Evolutionary conservation across 306 rosid species (phyloP).

Genomic region (Corylus americana): DNA sequence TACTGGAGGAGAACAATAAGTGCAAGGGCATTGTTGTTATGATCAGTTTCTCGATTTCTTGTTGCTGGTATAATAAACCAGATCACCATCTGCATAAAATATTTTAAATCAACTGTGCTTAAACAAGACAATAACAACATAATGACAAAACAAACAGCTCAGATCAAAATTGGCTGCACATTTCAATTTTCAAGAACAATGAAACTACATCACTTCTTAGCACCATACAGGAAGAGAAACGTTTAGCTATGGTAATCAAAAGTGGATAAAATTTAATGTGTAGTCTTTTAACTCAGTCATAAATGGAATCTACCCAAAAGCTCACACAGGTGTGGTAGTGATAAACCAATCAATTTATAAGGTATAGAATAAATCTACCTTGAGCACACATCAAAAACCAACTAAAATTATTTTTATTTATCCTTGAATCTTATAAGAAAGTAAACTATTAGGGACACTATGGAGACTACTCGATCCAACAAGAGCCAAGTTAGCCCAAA

Average conservation of each 20-base stretch:
- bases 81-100: constrained; percentile 75
- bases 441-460: background rate
- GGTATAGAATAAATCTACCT: background rate
- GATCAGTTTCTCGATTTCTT: constrained; percentile 61
- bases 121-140: constrained; percentile 1
- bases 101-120: constrained; percentile 31
- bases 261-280: background rate
- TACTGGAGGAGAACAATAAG: constrained; percentile 92
- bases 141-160: constrained; percentile 14
- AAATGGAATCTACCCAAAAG: background rate
- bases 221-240: background rate
- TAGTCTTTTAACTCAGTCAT: background rate
- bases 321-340: background rate
- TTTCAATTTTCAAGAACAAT: background rate
- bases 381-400: background rate
- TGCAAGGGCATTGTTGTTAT: constrained; percentile 93
- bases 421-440: background rate
- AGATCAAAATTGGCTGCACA: constrained; percentile 7
- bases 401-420: too few species aligned
- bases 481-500: background rate
- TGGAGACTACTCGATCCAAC: background rate
- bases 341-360: too few species aligned
- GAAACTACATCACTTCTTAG: background rate
- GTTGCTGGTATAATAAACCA: constrained; percentile 97
- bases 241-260: background rate